A percentile compares a stretch with the other conserved stretches of the same genome.
Evolutionary conservation across 305 asterid genomes (phyloP).

Genomic region (Fraxinus sp.): DNA sequence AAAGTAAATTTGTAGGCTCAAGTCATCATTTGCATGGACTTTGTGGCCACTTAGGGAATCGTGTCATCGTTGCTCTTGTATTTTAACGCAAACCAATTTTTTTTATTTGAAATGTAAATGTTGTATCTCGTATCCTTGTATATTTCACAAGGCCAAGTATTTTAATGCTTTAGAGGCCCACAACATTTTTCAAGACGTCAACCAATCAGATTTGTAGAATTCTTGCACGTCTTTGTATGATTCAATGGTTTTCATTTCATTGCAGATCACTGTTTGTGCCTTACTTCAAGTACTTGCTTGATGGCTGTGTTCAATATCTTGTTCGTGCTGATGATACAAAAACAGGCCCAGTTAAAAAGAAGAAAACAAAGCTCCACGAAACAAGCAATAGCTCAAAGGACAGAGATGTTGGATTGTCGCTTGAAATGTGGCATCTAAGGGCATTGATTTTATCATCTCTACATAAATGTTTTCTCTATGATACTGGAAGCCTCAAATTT

Average conservation of each 20-base stretch:
- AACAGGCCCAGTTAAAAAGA: conserved; percentile 42
- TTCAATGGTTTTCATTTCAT: not conserved
- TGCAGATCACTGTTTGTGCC: conserved; percentile 84
- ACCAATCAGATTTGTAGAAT: not conserved
- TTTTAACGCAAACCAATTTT: not conserved
- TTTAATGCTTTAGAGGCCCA: not conserved
- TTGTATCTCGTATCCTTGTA: not conserved
- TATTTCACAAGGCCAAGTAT: not conserved
- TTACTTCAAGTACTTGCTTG: conserved; percentile 78
- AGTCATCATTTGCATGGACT: not conserved
- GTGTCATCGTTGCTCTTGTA: not conserved
- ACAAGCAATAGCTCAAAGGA: conserved; percentile 33
- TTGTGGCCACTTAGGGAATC: not conserved
- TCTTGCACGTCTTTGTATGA: not conserved
- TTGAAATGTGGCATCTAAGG: conserved; percentile 72
- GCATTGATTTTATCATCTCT: conserved; percentile 66
- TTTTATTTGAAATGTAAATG: not conserved
- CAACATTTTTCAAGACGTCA: not conserved
- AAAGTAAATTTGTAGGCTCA: not conserved
- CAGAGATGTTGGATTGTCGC: conserved; percentile 36
- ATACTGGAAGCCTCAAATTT: conserved; percentile 61
- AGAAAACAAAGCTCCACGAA: conserved; percentile 59
- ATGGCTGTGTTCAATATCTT: conserved; percentile 71
- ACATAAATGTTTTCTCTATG: conserved; percentile 81
- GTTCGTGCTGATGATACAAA: conserved; percentile 38